Conservation (phyloP, 805 yeast species). For the Candida insectorum region DNA sequence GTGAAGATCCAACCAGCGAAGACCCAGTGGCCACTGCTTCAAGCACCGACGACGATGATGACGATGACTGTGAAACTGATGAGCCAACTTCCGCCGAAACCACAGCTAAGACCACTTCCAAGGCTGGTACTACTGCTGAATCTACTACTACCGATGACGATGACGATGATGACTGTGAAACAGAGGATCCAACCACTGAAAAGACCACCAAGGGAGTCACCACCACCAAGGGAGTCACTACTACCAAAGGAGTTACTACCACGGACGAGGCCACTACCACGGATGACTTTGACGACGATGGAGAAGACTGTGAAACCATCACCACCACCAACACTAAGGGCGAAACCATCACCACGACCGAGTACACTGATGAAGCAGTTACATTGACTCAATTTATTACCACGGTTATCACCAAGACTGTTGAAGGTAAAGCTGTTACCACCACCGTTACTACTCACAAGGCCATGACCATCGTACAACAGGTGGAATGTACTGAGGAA, state of each 20-base stretch:
- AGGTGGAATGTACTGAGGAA: too few species aligned
- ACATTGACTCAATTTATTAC: too few species aligned
- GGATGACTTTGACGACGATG: conserved; percentile 12
- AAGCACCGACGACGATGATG: not conserved
- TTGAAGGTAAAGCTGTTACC: conserved; percentile 13
- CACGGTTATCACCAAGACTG: conserved; percentile 7
- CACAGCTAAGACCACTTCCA: not conserved
- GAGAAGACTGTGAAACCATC: conserved; percentile 8
- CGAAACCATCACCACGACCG: conserved; percentile 1
- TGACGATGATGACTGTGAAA: conserved; percentile 13
- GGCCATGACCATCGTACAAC: conserved; percentile 4
- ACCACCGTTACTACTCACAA: conserved; percentile 6
- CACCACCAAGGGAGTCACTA: conserved; percentile 1
- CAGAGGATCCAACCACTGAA: conserved; percentile 7
- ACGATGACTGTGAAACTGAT: conserved; percentile 1
- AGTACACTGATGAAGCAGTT: too few species aligned
- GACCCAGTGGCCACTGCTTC: not conserved
- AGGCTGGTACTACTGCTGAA: not conserved
- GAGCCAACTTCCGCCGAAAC: not conserved
- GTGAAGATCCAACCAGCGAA: not conserved
- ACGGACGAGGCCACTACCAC: conserved; percentile 2
- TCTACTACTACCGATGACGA: conserved; percentile 13
- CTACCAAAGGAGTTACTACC: not conserved
- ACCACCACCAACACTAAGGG: conserved; percentile 1
- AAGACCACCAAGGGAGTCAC: conserved; percentile 1